Conservation (phyloP, 2,329 filamentous ascomycete species). For the Dothistroma septosporum region DNA sequence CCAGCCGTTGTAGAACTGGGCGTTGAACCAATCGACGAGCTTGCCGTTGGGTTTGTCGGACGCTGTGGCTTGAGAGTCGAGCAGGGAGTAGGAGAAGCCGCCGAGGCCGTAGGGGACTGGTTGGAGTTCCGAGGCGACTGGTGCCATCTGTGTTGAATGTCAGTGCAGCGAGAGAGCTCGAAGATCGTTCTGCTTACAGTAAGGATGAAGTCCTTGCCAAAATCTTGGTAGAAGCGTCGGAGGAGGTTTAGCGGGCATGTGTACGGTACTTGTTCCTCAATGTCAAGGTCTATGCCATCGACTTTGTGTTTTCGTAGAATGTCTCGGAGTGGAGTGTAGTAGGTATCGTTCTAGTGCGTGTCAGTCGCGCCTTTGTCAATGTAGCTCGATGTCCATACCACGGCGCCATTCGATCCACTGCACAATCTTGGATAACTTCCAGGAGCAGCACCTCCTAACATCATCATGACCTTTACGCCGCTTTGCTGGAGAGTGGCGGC, state of each 20-base stretch:
- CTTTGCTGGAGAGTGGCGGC: constrained; percentile 23
- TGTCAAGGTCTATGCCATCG: constrained; percentile 32
- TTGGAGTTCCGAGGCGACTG: constrained; percentile 28
- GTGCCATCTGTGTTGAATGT: constrained; percentile 20
- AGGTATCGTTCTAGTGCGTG: constrained; percentile 20
- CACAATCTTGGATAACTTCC: constrained; percentile 29
- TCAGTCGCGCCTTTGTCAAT: background rate
- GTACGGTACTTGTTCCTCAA: constrained; percentile 28
- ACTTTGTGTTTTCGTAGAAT: constrained; percentile 27
- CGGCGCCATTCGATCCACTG: constrained; percentile 17
- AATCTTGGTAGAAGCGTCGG: constrained; percentile 25
- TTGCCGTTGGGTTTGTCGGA: constrained; percentile 26
- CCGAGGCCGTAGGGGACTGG: constrained; percentile 20
- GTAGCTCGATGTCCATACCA: constrained; percentile 10
- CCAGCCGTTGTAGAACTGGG: constrained; percentile 32
- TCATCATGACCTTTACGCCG: constrained; percentile 33
- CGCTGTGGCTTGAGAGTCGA: constrained; percentile 24
- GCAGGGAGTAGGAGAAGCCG: constrained; percentile 24
- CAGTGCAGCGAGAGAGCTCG: background rate
- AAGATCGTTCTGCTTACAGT: constrained; percentile 10
- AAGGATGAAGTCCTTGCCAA: constrained; percentile 30
- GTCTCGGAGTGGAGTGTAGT: constrained; percentile 28
- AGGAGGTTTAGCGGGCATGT: constrained; percentile 27
- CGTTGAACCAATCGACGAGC: constrained; percentile 31
- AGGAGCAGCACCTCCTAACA: constrained; percentile 31